Evolutionary conservation across 2,329 filamentous ascomycete species (phyloP), one percentile per base, ranked within the genome.

Genomic region (Cordyceps tenuipes): DNA sequence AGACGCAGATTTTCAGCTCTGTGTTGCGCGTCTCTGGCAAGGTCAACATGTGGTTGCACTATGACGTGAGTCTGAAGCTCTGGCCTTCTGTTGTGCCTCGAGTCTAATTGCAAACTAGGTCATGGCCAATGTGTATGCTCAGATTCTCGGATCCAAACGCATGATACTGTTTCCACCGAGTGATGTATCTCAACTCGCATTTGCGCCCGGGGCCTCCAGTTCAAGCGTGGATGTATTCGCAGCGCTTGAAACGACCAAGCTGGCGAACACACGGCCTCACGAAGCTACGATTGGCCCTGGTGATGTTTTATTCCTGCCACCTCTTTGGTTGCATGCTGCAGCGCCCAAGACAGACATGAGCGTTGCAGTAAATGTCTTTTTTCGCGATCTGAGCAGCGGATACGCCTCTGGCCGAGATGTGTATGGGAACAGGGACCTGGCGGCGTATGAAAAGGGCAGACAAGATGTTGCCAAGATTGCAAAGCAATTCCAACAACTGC

Each of bases 291-390:
- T 96, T 5, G 70, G 77, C 1, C 83, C 88, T 0, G 90, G 91
- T 1, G 91, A 96, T 61, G 80, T 92, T 2, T 75, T 96, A 9
- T 93, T 89, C 70, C 80, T 96, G 34, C 91, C 91, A 0, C 84
- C 90, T 0, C 79, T 94, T 66, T 96, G 92, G 91, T 79, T 90
- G 13, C 92, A 96, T 71, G 87, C 90, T 0, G 87, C 86, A 1
- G 79, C 81, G 0, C 85, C 87, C 1, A 77, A 72, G 1, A 74
- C 80, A 8, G 70, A 76, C 49, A 71, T 84, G 62, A 91, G 89
- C 65, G 78, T 96, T 8, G 90, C 90, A 0, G 86, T 96, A n/a
- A 96, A 96, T 69, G 82, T 93, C 31, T 96, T 96, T 76, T 96
- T 95, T 75, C 84, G 85, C 48, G 87, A 86, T 63, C 76, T 94